Evolutionary conservation across 371 early-diverging fungal species (phyloP).

Genomic region (Chytridium lagenaria): DNA sequence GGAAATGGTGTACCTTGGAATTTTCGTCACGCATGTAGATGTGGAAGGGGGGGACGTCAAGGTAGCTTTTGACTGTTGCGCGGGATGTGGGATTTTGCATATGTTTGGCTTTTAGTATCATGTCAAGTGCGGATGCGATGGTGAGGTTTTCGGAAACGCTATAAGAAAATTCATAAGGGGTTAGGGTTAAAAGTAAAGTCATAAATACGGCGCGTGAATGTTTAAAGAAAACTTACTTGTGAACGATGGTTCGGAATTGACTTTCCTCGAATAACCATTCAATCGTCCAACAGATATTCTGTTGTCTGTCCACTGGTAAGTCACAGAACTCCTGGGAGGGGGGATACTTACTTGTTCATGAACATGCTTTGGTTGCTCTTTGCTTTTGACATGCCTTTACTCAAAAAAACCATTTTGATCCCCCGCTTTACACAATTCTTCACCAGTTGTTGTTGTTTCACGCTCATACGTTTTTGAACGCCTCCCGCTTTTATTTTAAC

Average conservation of each 20-base stretch:
- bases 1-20: neutral
- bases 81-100: neutral
- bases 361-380: neutral
- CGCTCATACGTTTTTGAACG: neutral
- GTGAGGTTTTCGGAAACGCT: neutral
- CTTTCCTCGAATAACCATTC: constrained; percentile 23
- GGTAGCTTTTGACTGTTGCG: neutral
- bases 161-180: neutral
- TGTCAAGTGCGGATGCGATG: neutral
- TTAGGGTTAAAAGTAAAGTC: neutral
- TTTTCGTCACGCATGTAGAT: neutral
- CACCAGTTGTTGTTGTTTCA: neutral
- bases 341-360: neutral
- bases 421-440: neutral
- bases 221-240: neutral
- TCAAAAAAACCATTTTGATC: neutral
- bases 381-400: neutral
- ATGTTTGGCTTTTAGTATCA: neutral
- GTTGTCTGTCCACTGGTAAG: too few relatives aligned
- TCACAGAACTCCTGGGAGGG: neutral
- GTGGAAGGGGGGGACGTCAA: neutral
- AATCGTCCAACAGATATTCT: constrained; percentile 23
- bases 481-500: neutral
- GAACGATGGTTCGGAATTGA: neutral
- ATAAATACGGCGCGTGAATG: neutral